Evolutionary conservation across 805 yeast genomes (phyloP).

Genomic region (Kazachstania kunashirensis): DNA sequence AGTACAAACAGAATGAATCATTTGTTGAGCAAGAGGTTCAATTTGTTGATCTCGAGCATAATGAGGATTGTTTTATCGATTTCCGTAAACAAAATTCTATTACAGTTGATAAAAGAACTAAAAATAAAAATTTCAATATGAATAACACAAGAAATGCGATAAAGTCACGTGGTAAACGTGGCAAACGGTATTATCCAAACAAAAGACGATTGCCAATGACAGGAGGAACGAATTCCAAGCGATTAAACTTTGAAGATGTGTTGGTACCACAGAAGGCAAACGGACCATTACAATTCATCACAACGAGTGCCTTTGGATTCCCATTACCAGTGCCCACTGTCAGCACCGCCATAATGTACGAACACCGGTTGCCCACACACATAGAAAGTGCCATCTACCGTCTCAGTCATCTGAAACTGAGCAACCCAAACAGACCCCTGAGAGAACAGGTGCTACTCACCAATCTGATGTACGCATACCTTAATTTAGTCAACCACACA

Average conservation of each 20-base stretch:
- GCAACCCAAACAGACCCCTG: constrained; percentile 84
- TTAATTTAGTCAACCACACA: constrained; percentile 89
- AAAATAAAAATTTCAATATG: no score
- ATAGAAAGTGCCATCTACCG: constrained; percentile 93
- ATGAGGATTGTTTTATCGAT: no score
- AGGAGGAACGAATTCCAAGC: neutral
- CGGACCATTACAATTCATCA: constrained; percentile 46
- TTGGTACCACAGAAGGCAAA: constrained; percentile 37
- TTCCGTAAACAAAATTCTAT: no score
- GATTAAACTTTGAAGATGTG: constrained; percentile 28
- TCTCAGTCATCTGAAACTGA: constrained; percentile 80
- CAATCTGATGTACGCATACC: constrained; percentile 94
- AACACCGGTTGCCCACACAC: constrained; percentile 81
- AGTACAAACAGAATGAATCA: no score
- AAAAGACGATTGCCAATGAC: no score
- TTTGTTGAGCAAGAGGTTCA: no score
- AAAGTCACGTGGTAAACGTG: no score
- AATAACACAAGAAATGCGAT: no score
- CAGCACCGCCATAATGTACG: constrained; percentile 70
- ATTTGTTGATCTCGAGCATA: no score
- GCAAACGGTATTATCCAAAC: no score
- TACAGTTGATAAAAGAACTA: no score
- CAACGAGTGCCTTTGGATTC: constrained; percentile 80
- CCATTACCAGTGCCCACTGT: constrained; percentile 73
- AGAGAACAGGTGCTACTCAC: constrained; percentile 86